These are phyloP conservation scores for Blastocladiella emersonii DNA, from an alignment of 371 early-diverging fungal genomes.

Conservation along the genomic window DNA sequence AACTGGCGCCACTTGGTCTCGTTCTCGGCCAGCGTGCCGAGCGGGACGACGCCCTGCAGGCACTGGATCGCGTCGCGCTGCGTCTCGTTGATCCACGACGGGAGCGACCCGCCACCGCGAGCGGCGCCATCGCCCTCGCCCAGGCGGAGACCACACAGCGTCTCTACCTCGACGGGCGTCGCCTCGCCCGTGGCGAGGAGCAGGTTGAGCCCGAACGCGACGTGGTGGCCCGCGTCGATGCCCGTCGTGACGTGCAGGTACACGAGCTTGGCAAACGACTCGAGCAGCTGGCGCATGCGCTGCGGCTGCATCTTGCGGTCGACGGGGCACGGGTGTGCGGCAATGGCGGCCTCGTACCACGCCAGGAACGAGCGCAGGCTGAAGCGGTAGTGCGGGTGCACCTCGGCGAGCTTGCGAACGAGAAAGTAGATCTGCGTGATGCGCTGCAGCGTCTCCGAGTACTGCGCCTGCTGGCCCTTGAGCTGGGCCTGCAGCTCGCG, in stretches of 20 bases:
- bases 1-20: conserved; percentile 11
- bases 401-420: conserved; percentile 19
- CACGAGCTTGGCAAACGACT: conserved; percentile 1
- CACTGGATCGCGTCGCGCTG: conserved; percentile 27
- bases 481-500: conserved; percentile 22
- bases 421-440: conserved; percentile 23
- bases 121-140: not conserved
- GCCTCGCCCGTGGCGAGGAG: not conserved
- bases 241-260: not conserved
- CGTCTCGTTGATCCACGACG: conserved; percentile 9
- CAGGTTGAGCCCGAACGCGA: not conserved
- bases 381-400: conserved; percentile 37
- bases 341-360: conserved; percentile 14
- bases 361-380: conserved; percentile 25
- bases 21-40: conserved; percentile 11
- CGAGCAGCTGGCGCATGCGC: conserved; percentile 16
- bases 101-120: conserved; percentile 12
- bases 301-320: conserved; percentile 12
- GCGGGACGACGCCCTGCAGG: conserved; percentile 17
- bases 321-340: not conserved
- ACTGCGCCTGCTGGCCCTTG: conserved; percentile 31
- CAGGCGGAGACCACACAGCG: not conserved
- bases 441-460: conserved; percentile 24
- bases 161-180: not conserved
- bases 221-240: conserved; percentile 2